Percentiles rank a stretch among this genome's conserved stretches.
phyloP scores from a whole-genome alignment of 176 grass and related monocot genomes.

The Alopecurus myosuroides region DNA sequence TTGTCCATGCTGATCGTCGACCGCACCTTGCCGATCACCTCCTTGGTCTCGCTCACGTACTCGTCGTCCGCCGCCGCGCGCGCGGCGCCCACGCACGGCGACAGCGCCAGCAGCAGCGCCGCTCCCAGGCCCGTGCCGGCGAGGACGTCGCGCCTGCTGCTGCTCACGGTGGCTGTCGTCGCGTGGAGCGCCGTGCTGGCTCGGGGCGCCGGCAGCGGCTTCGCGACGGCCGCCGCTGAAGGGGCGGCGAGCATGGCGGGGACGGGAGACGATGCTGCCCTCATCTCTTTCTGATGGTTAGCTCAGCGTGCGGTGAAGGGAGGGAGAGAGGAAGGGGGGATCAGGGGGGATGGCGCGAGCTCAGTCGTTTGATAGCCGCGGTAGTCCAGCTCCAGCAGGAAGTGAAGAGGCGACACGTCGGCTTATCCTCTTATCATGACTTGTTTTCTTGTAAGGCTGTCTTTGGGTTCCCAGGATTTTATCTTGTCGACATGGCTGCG shows the following conservation, averaged over 20 bases:
- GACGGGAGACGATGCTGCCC: constrained; percentile 35
- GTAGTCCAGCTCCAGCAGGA: not conserved
- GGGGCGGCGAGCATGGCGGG: constrained; percentile 21
- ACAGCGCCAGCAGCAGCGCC: constrained; percentile 21
- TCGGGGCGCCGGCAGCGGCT: constrained; percentile 3
- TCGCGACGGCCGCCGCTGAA: not conserved
- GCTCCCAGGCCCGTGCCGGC: constrained; percentile 1
- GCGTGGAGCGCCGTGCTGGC: not conserved
- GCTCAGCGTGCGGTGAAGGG: not conserved
- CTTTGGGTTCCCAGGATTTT: constrained; percentile 12
- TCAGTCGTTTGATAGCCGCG: not conserved
- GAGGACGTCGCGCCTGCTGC: constrained; percentile 32
- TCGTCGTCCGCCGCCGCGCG: constrained; percentile 62
- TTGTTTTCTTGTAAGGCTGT: not conserved
- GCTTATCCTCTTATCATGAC: constrained; percentile 53
- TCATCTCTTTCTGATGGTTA: constrained; percentile 13
- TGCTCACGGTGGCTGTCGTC: too few relatives aligned
- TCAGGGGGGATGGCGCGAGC: not conserved
- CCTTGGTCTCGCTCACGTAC: constrained; percentile 86
- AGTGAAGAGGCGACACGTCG: constrained; percentile 28
- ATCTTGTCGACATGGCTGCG: constrained; percentile 1
- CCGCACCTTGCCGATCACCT: constrained; percentile 92
- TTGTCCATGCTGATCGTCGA: constrained; percentile 82
- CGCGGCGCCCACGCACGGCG: constrained; percentile 11
- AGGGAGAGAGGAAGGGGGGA: not conserved